Conservation (phyloP, 805 yeast genomes). For the Danielia oregonensis region DNA sequence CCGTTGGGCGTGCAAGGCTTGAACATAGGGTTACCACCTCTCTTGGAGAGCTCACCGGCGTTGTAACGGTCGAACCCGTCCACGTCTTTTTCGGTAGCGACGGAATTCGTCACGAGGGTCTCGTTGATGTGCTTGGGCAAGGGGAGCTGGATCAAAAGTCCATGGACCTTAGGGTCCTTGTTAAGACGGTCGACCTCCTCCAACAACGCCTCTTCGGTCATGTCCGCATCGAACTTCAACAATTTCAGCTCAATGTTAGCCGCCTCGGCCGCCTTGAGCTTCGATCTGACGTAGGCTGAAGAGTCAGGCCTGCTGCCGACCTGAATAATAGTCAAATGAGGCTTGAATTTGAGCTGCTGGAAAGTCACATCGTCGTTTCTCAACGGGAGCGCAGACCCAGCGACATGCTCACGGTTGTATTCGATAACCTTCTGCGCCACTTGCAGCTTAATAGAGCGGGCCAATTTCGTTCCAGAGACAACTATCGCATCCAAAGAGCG, state of each 20-base stretch:
- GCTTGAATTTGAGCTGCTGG: constrained; percentile 50
- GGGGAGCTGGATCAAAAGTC: constrained; percentile 87
- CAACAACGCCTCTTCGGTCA: constrained; percentile 58
- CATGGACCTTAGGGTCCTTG: constrained; percentile 74
- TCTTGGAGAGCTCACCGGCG: constrained; percentile 85
- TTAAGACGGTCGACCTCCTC: constrained; percentile 61
- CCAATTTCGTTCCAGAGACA: constrained; percentile 42
- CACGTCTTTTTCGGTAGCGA: constrained; percentile 81
- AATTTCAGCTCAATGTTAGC: constrained; percentile 71
- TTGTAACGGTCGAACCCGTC: constrained; percentile 92
- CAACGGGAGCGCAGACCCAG: constrained; percentile 15
- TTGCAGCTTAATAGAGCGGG: constrained; percentile 31
- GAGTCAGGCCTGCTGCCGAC: constrained; percentile 91
- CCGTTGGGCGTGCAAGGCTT: constrained; percentile 97
- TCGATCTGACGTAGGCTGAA: constrained; percentile 86
- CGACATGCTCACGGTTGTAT: constrained; percentile 30
- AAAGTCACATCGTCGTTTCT: constrained; percentile 18
- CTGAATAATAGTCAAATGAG: constrained; percentile 79
- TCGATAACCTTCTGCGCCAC: constrained; percentile 39
- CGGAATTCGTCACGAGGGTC: constrained; percentile 73
- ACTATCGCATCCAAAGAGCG: constrained; percentile 29
- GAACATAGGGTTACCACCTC: constrained; percentile 78
- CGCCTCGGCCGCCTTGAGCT: constrained; percentile 82
- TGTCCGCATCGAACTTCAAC: constrained; percentile 58
- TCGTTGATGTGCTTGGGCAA: constrained; percentile 80